Percentiles rank a stretch among this genome's conserved stretches.
phyloP scores from a whole-genome alignment of 2,329 filamentous ascomycete genomes.

The Catunica adiposa region DNA sequence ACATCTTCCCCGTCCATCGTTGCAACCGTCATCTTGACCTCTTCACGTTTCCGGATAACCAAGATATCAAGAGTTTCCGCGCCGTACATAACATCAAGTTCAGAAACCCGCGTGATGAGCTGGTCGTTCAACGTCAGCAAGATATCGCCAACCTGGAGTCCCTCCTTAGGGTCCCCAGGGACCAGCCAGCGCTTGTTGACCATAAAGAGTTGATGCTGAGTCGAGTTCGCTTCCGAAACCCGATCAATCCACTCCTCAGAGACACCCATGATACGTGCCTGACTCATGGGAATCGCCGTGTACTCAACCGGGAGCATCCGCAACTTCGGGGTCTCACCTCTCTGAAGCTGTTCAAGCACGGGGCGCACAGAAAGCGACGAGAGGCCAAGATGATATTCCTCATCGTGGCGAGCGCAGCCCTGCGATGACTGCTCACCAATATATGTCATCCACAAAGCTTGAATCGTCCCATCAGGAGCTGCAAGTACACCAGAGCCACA shows the following conservation, averaged over 20 bases:
- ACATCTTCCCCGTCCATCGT: constrained; percentile 81
- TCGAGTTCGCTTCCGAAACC: constrained; percentile 73
- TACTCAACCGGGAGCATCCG: constrained; percentile 90
- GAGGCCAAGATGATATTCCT: constrained; percentile 90
- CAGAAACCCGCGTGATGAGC: constrained; percentile 80
- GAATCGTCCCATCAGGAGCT: constrained; percentile 76
- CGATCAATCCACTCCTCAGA: constrained; percentile 89
- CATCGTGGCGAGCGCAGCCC: constrained; percentile 59
- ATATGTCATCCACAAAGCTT: constrained; percentile 93
- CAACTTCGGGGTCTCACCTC: constrained; percentile 61
- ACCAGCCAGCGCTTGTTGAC: constrained; percentile 75
- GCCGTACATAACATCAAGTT: constrained; percentile 93
- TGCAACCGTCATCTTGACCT: constrained; percentile 59
- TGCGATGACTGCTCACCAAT: constrained; percentile 65
- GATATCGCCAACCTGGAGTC: constrained; percentile 74
- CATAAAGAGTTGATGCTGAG: constrained; percentile 96
- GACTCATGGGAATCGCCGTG: constrained; percentile 88
- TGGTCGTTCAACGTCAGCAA: constrained; percentile 81
- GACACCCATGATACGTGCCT: constrained; percentile 92
- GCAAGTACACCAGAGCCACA: constrained; percentile 90
- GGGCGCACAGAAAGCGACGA: constrained; percentile 77
- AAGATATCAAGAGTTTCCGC: constrained; percentile 68
- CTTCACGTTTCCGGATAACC: constrained; percentile 70
- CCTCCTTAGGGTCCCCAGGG: constrained; percentile 26
- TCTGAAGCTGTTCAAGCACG: constrained; percentile 72